Evolutionary conservation across 148 eudicot species (phyloP).

Genomic region (Rhododendron molle): DNA sequence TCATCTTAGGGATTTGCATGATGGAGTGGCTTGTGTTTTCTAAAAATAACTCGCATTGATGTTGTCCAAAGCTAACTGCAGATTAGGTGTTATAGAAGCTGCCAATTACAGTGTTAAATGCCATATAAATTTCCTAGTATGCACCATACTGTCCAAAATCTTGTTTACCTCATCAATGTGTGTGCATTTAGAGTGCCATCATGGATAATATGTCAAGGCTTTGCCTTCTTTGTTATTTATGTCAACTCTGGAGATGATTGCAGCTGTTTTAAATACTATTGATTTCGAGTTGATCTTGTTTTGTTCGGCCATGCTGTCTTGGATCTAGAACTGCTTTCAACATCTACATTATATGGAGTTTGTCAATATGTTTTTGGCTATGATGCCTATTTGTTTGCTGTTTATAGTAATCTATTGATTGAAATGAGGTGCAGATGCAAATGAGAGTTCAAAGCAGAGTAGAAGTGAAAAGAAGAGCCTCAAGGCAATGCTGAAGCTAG

Average conservation of each 20-base stretch:
- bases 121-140: too few relatives aligned
- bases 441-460: constrained; percentile 74
- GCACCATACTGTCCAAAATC: too few relatives aligned
- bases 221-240: background rate
- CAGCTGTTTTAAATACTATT: background rate
- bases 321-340: background rate
- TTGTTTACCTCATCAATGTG: background rate
- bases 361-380: background rate
- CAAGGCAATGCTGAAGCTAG: constrained; percentile 89
- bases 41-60: too few relatives aligned
- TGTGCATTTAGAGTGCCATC: background rate
- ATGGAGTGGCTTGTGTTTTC: too few relatives aligned
- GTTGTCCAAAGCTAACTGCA: too few relatives aligned
- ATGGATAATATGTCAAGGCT: background rate
- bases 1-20: too few relatives aligned
- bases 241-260: background rate
- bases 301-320: background rate
- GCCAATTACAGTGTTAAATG: too few relatives aligned
- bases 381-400: background rate
- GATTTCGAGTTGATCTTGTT: background rate
- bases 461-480: constrained; percentile 93
- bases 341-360: background rate
- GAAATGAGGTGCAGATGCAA: constrained; percentile 33
- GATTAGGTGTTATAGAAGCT: too few relatives aligned
- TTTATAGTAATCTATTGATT: background rate